These are phyloP conservation scores for Aspergillus awamori DNA, from an alignment of 2,329 filamentous ascomycete species.

Conservation along the genomic window DNA sequence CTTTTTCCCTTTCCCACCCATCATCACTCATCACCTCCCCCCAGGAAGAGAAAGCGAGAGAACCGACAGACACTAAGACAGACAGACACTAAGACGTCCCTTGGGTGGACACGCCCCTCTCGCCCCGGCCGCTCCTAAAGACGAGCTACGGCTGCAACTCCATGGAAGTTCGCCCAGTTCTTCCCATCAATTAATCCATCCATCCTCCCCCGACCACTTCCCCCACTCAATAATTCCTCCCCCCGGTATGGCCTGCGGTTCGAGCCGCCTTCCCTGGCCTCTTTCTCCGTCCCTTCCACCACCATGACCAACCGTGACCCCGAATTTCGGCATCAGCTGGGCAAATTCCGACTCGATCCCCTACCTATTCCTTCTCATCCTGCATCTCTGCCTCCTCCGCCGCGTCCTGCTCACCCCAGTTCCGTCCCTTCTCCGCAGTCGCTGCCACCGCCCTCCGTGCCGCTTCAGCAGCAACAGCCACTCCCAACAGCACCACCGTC, in stretches of 20 bases:
- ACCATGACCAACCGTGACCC: constrained; percentile 28
- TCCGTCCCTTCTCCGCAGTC: constrained; percentile 4
- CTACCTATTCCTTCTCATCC: constrained; percentile 11
- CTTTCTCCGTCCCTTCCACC: constrained; percentile 11
- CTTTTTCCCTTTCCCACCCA: too few relatives aligned
- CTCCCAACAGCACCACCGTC: background rate
- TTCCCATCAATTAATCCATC: background rate
- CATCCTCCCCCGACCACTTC: constrained; percentile 21
- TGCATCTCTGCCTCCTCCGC: background rate
- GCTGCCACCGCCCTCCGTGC: background rate
- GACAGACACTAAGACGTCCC: too few relatives aligned
- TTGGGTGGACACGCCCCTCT: too few relatives aligned
- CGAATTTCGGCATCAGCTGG: constrained; percentile 28
- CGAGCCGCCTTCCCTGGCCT: constrained; percentile 30
- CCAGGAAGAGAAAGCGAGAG: too few relatives aligned
- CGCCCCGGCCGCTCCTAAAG: background rate
- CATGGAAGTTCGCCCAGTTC: too few relatives aligned
- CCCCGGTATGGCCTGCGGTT: constrained; percentile 34
- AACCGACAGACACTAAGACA: too few relatives aligned
- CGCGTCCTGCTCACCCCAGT: background rate
- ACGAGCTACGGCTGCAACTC: background rate
- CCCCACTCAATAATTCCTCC: constrained; percentile 5
- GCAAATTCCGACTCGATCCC: constrained; percentile 27
- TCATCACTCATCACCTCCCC: too few relatives aligned
- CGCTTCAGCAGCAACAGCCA: constrained; percentile 1